Evolutionary conservation across 2,329 filamentous ascomycete species (phyloP), one percentile per base, ranked within the genome.

Genomic region (Aureobasidium sp.): DNA sequence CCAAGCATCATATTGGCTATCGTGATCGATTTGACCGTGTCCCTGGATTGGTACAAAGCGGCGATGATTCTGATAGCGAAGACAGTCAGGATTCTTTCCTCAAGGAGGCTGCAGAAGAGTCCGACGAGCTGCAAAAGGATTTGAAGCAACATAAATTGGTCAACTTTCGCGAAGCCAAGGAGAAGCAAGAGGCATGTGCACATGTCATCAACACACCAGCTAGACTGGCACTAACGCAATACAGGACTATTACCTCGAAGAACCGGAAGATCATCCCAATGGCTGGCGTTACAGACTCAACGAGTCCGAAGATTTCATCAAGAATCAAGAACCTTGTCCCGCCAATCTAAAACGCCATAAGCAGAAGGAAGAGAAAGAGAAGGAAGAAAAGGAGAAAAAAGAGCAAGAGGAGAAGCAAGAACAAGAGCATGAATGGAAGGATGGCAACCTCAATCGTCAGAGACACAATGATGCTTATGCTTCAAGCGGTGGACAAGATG

Each of bases 271-370:
- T 25, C 69, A 71, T 51, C 71, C 74, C 3, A 48, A 68, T 4
- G 72, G 73, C 7, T 79, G 76, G 75, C 65, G 76, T 30, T 77
- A 73, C 58, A 72, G 78, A 10, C 62, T 79, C 0, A 66, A 77
- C 30, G 67, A 68, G 8, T 73, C 73, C 0, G 75, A 79, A 54
- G 68, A 75, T 47, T 74, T 70, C 63, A 66, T 79, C 53, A 79
- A 76, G 61, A 68, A 74, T 32, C 59, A 68, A 7, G 66, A 79
- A 55, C 60, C 68, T 1, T 79, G 75, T 75, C 74, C 74, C 0
- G 69, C 70, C 0, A 79, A 79, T 58, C 29, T 71, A 6, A 63
- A 71, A 59, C 35, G 35, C 3, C 68, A 67, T 55, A 58, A 61
- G 49, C 57, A 70, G 60, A 61, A 67, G 42, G 57, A 66, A 52